Evolutionary conservation across 345 rosid species (phyloP).

Genomic region (Erucastrum elatum): DNA sequence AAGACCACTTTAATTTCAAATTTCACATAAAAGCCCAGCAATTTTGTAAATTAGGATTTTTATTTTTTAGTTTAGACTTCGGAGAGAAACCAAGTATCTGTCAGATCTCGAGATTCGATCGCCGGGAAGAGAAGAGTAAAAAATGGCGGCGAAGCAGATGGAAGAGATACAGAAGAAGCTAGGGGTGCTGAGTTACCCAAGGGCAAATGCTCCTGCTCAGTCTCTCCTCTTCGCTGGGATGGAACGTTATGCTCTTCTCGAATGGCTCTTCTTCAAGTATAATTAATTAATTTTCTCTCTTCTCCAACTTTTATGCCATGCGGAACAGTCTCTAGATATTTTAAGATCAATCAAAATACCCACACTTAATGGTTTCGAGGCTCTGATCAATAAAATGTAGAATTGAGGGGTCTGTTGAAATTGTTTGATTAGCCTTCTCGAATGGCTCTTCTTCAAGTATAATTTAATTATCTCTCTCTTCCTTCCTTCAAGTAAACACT

Average conservation of each 20-base stretch:
- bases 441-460: no score
- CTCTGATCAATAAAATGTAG: no score
- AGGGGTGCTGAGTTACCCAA: slow-evolving; percentile 59
- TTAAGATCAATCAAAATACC: no score
- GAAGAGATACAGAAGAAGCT: slow-evolving; percentile 88
- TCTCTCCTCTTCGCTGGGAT: slow-evolving; percentile 97
- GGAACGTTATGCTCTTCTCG: slow-evolving; percentile 98
- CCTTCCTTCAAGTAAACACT: not conserved
- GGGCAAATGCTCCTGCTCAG: slow-evolving; percentile 94
- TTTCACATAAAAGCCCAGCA: no score
- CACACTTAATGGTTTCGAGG: no score
- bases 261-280: slow-evolving; percentile 88
- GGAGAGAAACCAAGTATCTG: not conserved
- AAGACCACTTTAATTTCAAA: not conserved
- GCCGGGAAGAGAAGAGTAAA: not conserved
- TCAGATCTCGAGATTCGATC: not conserved
- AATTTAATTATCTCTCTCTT: not conserved
- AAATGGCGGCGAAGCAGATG: slow-evolving; percentile 80
- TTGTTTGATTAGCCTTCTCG: no score
- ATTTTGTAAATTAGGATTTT: no score
- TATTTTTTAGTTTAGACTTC: no score
- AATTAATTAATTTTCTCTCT: no score
- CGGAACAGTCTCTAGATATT: no score
- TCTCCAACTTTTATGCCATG: no score
- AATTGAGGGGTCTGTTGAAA: no score